Evolutionary conservation across 2,329 filamentous ascomycete species (phyloP).

Genomic region (Plenodomus tracheiphilus): DNA sequence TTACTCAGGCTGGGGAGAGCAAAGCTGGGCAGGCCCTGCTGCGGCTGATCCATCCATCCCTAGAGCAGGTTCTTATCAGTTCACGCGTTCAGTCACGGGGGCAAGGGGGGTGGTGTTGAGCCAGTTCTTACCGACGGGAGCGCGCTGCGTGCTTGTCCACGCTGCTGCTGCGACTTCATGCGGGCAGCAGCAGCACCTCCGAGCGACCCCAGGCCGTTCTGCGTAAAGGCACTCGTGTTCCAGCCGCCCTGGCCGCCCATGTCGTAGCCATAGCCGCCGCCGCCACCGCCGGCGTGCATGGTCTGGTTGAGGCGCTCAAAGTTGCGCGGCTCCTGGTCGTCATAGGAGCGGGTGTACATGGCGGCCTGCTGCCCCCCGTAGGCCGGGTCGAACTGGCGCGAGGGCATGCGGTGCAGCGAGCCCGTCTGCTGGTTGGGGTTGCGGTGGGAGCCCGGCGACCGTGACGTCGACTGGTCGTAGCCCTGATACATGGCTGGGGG

Average conservation of each 20-base stretch:
- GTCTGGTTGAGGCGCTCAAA: conserved; percentile 63
- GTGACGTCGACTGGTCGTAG: conserved; percentile 54
- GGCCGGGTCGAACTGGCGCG: conserved; percentile 72
- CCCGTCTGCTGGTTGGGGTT: conserved; percentile 51
- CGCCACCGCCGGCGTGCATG: conserved; percentile 47
- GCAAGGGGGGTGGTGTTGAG: not conserved
- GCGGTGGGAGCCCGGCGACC: conserved; percentile 75
- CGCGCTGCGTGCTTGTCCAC: conserved; percentile 56
- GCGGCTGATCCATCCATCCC: conserved; percentile 62
- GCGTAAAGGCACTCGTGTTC: conserved; percentile 75
- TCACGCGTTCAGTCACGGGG: no score
- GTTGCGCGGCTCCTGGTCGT: conserved; percentile 53
- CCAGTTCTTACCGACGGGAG: conserved; percentile 70
- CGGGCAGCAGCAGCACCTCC: conserved; percentile 55
- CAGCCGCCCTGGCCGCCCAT: conserved; percentile 73
- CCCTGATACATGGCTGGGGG: conserved; percentile 37
- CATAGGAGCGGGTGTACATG: conserved; percentile 63
- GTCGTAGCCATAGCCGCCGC: conserved; percentile 69
- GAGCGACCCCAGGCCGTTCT: conserved; percentile 65
- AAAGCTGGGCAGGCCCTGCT: conserved; percentile 49
- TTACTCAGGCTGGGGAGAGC: conserved; percentile 47
- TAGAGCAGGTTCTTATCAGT: no score
- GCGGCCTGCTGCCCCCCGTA: conserved; percentile 64
- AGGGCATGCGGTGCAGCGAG: conserved; percentile 70
- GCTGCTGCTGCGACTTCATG: conserved; percentile 60